phyloP scores from a whole-genome alignment of 192 early-diverging fungal species.

The Gamsiella multidivaricata region DNA sequence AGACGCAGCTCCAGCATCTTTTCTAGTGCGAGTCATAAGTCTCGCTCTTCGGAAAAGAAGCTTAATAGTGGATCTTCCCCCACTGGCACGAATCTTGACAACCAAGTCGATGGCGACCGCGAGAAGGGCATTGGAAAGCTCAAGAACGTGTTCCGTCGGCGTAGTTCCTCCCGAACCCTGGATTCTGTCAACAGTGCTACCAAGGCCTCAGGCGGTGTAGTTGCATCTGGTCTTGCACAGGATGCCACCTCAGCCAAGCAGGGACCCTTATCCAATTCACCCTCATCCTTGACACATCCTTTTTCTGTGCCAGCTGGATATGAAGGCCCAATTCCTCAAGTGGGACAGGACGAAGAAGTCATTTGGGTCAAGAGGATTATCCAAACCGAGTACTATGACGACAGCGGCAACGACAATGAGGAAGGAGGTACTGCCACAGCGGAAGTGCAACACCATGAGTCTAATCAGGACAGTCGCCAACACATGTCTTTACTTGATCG shows the following conservation, averaged over 20 bases:
- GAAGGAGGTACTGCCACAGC: background rate
- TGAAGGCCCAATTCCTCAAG: constrained; percentile 17
- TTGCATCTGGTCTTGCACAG: no score
- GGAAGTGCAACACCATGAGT: background rate
- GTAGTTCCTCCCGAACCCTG: no score
- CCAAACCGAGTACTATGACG: constrained; percentile 27
- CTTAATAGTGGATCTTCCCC: background rate
- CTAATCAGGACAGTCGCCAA: background rate
- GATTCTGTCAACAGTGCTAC: background rate
- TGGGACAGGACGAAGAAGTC: constrained; percentile 14
- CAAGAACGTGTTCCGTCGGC: constrained; percentile 9
- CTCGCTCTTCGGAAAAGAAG: no score
- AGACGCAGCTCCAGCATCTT: no score
- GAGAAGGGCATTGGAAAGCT: constrained; percentile 9
- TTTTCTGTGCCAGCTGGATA: constrained; percentile 4
- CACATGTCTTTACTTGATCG: constrained; percentile 19
- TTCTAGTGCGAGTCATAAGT: no score
- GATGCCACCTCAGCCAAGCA: no score
- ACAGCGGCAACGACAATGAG: background rate
- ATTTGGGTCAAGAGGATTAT: constrained; percentile 28
- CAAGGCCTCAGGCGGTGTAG: no score
- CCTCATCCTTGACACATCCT: background rate
- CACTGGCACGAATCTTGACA: background rate
- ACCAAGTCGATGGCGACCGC: background rate
- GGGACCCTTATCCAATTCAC: background rate